phyloP scores from a whole-genome alignment of 2,329 filamentous ascomycete species.

The Fusarium sp. region DNA sequence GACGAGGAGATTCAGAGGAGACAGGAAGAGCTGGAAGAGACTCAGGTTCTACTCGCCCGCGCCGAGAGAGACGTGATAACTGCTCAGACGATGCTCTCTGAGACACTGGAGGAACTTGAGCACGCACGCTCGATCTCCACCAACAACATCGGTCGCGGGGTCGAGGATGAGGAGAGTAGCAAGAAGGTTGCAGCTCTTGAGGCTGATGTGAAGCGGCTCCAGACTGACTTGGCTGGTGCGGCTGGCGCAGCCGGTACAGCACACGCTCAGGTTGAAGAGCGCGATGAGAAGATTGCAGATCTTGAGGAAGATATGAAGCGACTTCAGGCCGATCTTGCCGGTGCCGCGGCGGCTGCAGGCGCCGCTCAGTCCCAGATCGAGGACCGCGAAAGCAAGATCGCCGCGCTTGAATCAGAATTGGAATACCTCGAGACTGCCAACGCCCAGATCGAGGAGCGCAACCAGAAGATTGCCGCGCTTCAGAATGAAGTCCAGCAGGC shows the following conservation, averaged over 20 bases:
- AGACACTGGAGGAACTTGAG: conserved; percentile 61
- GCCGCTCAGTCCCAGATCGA: conserved; percentile 30
- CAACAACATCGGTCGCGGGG: conserved; percentile 31
- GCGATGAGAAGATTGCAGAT: conserved; percentile 51
- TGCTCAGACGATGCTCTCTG: conserved; percentile 60
- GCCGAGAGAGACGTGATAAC: conserved; percentile 52
- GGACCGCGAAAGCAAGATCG: conserved; percentile 37
- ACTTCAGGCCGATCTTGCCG: conserved; percentile 32
- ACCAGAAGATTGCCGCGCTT: conserved; percentile 31
- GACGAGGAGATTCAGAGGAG: conserved; percentile 72
- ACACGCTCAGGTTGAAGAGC: conserved; percentile 46
- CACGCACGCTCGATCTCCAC: conserved; percentile 39
- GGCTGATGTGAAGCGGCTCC: conserved; percentile 48
- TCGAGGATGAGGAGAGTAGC: conserved; percentile 46
- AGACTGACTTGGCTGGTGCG: conserved; percentile 31
- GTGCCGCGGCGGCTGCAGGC: conserved; percentile 9
- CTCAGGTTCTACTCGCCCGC: conserved; percentile 47
- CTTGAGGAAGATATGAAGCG: conserved; percentile 48
- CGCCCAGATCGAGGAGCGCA: conserved; percentile 37
- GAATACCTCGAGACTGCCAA: conserved; percentile 28
- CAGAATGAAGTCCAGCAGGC: conserved; percentile 15
- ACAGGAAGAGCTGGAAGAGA: conserved; percentile 65
- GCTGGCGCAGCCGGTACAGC: conserved; percentile 38
- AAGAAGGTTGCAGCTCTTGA: conserved; percentile 55
- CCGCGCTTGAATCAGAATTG: conserved; percentile 31